Evolutionary conservation across 2,329 filamentous ascomycete genomes (phyloP), one percentile per base, ranked within the genome.

Genomic region (Bipolaris gigantea): DNA sequence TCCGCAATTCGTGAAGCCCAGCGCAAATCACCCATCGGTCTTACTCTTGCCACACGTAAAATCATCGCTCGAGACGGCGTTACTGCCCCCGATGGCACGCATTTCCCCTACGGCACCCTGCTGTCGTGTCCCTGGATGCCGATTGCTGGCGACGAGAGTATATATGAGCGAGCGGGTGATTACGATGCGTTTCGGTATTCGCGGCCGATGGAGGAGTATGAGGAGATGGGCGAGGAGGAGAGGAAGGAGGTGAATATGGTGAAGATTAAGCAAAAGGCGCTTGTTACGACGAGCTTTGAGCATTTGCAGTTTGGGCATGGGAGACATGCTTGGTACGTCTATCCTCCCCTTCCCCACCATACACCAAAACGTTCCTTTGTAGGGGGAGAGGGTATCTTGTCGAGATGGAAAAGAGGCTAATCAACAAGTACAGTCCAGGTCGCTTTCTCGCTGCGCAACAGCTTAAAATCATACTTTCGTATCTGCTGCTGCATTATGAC

Each of bases 61-160:
- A 80, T 83, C 0, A 61, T 70, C n/a, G 80, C 82, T 44, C 85
- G 83, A 58, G 82, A 97, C 41, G 86, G 87, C 32, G 96, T 97
- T 71, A 86, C 90, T 15, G 85, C 92, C 32, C 94, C 93, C 6
- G 93, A 97, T 77, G 63, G 62, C 25, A 18, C 58, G 3, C 51
- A 61, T 47, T n/a, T 64, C 4, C 40, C 54, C 13, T 55, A 59
- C 39, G 62, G 68, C 10, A 57, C 63, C 8, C 25, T 59, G 2
- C 23, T 69, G 7, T 54, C 60, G 9, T 64, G 52, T 38, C 58
- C 65, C 5, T 67, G 65, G 63, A 44, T 40, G 11, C 48, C 56
- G 2, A 23, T 66, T 8, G 62, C 64, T 5, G 15, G 46, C 9
- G 68, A 71, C 30, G 45, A 50, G 1, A 56, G 60, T 3, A 30